Conservation (phyloP, 164 flowering plant genomes). For the Stephania yunnanensis region DNA sequence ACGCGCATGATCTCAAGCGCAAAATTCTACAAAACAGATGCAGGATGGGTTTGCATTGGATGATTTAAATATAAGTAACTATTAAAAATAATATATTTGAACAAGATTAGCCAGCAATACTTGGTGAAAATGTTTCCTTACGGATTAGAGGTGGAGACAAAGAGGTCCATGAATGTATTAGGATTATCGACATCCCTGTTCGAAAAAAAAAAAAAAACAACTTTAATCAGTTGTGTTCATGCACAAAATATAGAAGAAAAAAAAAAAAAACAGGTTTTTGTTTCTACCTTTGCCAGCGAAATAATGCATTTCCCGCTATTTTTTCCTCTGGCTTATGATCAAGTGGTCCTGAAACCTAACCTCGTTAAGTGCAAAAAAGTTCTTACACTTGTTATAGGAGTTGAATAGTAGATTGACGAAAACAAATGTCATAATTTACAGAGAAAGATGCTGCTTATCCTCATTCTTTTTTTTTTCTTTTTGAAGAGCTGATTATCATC, state of each 20-base stretch:
- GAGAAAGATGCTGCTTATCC: background rate
- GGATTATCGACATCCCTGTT: conserved; percentile 82
- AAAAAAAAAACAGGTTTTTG: background rate
- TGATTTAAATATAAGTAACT: background rate
- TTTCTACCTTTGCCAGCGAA: conserved; percentile 89
- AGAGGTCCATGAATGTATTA: conserved; percentile 83
- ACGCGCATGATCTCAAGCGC: conserved; percentile 74
- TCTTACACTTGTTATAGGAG: background rate
- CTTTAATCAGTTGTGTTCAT: background rate
- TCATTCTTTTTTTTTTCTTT: background rate
- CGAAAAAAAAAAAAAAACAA: conserved; percentile 3
- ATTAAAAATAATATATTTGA: background rate
- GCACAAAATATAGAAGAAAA: too few relatives aligned
- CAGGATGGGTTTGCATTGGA: background rate
- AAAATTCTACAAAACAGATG: conserved; percentile 43
- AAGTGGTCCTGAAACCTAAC: conserved; percentile 71
- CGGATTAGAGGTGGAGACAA: conserved; percentile 78
- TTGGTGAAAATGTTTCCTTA: conserved; percentile 31
- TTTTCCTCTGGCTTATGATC: conserved; percentile 56
- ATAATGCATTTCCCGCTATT: conserved; percentile 62
- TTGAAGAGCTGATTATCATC: too few relatives aligned
- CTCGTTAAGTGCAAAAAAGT: conserved; percentile 33
- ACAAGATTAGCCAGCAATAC: background rate
- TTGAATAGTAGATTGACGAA: too few relatives aligned
- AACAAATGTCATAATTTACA: background rate